These are phyloP conservation scores for Neurospora sp. DNA, from an alignment of 495 filamentous ascomycete genomes.

Conservation along the genomic window DNA sequence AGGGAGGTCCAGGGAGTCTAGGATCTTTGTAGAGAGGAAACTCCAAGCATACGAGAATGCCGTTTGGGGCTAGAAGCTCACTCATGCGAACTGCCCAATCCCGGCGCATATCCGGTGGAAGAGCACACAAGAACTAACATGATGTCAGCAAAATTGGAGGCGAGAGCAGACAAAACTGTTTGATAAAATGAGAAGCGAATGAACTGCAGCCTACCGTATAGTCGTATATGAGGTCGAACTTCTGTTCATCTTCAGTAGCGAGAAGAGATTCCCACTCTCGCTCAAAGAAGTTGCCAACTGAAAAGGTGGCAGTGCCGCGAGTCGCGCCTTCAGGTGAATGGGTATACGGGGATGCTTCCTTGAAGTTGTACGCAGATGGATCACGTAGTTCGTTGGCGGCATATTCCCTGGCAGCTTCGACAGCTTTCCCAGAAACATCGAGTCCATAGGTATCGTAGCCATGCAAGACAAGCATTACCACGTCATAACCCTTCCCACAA, in stretches of 20 bases:
- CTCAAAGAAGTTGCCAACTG: conserved; percentile 61
- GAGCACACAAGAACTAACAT: conserved; percentile 62
- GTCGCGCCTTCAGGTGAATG: not conserved
- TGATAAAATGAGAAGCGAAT: not conserved
- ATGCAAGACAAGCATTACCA: conserved; percentile 54
- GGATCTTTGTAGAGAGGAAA: conserved; percentile 63
- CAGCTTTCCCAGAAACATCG: conserved; percentile 49
- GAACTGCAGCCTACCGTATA: conserved; percentile 49
- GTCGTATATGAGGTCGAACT: conserved; percentile 70
- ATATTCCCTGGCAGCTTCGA: conserved; percentile 40
- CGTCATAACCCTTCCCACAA: conserved; percentile 66
- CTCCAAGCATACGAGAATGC: conserved; percentile 64
- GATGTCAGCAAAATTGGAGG: not conserved
- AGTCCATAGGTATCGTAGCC: conserved; percentile 65
- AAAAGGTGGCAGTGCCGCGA: conserved; percentile 43
- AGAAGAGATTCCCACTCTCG: conserved; percentile 46
- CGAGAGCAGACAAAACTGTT: not conserved
- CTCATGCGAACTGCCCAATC: conserved; percentile 56
- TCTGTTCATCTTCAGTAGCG: conserved; percentile 26
- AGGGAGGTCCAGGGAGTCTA: conserved; percentile 55
- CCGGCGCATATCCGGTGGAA: conserved; percentile 51
- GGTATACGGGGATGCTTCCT: conserved; percentile 10
- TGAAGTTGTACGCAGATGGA: conserved; percentile 35
- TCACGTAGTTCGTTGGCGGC: conserved; percentile 3
- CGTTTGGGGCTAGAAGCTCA: conserved; percentile 48